phyloP scores from a whole-genome alignment of 2,329 filamentous ascomycete species.

The Ascochyta viciae-villosae region DNA sequence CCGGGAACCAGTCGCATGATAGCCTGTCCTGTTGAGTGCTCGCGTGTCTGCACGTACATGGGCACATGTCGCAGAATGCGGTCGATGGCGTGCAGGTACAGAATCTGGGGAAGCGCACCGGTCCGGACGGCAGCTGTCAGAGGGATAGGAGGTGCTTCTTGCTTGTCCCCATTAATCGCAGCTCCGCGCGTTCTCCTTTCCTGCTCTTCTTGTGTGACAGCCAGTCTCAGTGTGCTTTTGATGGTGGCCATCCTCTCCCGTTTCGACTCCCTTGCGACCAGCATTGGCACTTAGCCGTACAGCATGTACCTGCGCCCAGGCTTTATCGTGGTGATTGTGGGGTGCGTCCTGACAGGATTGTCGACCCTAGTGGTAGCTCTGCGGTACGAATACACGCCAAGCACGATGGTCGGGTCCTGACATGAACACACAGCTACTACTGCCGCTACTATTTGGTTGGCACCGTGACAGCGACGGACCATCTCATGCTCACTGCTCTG shows the following conservation, averaged over 20 bases:
- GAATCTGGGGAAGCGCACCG: conserved; percentile 31
- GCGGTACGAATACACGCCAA: neutral
- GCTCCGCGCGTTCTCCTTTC: neutral
- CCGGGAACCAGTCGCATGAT: conserved; percentile 19
- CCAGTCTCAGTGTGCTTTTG: neutral
- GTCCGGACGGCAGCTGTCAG: conserved; percentile 1
- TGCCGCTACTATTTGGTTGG: conserved; percentile 45
- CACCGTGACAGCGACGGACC: conserved; percentile 39
- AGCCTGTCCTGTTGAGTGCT: conserved; percentile 10
- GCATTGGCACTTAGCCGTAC: neutral
- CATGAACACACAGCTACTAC: conserved; percentile 38
- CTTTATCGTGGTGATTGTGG: conserved; percentile 45
- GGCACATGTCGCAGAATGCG: conserved; percentile 21
- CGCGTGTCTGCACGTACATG: conserved; percentile 21
- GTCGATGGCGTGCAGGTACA: conserved; percentile 21
- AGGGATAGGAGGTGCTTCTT: conserved; percentile 12
- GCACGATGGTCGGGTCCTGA: neutral
- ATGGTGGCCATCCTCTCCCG: neutral
- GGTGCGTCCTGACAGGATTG: conserved; percentile 42
- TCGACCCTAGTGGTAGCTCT: conserved; percentile 41
- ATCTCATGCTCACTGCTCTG: conserved; percentile 44
- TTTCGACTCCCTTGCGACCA: neutral
- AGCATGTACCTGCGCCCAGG: conserved; percentile 43
- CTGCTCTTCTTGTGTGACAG: neutral
- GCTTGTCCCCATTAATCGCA: conserved; percentile 1